These are phyloP conservation scores for Lotus japonicus DNA, from an alignment of 306 rosid species.

Conservation along the genomic window DNA sequence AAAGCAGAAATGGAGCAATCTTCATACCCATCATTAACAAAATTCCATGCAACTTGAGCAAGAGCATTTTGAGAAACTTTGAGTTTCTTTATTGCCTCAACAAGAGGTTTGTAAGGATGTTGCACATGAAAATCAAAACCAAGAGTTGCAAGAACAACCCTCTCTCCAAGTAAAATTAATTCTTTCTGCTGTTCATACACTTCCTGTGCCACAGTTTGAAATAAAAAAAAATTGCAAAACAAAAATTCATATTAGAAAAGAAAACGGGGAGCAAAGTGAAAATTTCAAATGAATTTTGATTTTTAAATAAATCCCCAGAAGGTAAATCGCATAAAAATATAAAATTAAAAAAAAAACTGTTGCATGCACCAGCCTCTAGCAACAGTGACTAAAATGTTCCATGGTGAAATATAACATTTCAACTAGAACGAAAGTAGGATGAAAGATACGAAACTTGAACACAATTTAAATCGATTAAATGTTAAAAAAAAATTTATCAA, in stretches of 20 bases:
- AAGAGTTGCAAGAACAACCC: constrained; percentile 93
- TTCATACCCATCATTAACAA: constrained; percentile 94
- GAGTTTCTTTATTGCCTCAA: constrained; percentile 93
- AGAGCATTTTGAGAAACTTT: constrained; percentile 93
- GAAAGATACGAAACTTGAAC: neutral
- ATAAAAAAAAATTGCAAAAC: neutral
- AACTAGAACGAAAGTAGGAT: neutral
- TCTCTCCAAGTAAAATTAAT: constrained; percentile 2
- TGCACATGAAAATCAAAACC: constrained; percentile 82
- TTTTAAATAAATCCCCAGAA: neutral
- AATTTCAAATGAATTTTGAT: neutral
- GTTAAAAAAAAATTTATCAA: neutral
- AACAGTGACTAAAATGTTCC: too few species aligned
- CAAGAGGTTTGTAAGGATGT: constrained; percentile 97
- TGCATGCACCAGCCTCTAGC: neutral
- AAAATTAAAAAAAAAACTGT: too few species aligned
- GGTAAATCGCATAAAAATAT: neutral
- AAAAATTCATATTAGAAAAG: neutral
- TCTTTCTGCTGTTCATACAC: constrained; percentile 24
- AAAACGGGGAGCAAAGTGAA: neutral
- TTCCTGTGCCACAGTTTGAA: constrained; percentile 53
- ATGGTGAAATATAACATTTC: neutral
- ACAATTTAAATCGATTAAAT: too few species aligned
- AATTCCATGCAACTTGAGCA: constrained; percentile 99
- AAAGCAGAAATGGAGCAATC: constrained; percentile 30